phyloP scores from a whole-genome alignment of 1,284 basidiomycete species.

The Heterobasidion annosum region DNA sequence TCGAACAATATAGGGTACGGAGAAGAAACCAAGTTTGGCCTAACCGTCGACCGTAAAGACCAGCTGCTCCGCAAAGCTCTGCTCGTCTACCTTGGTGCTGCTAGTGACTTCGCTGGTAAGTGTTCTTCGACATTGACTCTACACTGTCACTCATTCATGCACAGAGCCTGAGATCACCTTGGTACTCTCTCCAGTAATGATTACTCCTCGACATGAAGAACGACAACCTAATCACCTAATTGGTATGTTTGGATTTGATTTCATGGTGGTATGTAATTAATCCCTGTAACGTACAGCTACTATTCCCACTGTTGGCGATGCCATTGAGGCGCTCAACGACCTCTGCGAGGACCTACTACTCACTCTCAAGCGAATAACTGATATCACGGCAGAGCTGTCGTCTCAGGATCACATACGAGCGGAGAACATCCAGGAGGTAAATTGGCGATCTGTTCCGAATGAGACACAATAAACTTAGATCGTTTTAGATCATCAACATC shows the following conservation, averaged over 20 bases:
- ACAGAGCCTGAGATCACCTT: conserved; percentile 59
- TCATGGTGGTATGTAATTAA: background rate
- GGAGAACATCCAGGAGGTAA: conserved; percentile 65
- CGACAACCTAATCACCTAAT: conserved; percentile 28
- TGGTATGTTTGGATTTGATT: conserved; percentile 18
- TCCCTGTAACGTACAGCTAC: conserved; percentile 33
- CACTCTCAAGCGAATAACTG: conserved; percentile 58
- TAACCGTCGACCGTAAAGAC: conserved; percentile 41
- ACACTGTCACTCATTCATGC: background rate
- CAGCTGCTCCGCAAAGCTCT: conserved; percentile 50
- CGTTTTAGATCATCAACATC: conserved; percentile 42
- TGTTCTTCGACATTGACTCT: background rate
- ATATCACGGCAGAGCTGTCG: conserved; percentile 62
- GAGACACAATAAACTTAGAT: background rate
- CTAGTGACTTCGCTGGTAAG: conserved; percentile 61
- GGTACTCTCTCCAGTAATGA: conserved; percentile 53
- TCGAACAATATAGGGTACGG: conserved; percentile 32
- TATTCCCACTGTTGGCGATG: conserved; percentile 72
- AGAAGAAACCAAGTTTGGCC: conserved; percentile 47
- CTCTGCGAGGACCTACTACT: conserved; percentile 51
- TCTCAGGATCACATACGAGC: conserved; percentile 62
- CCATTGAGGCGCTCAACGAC: conserved; percentile 59
- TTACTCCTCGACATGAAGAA: conserved; percentile 36
- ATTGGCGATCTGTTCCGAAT: conserved; percentile 6
- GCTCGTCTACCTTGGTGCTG: conserved; percentile 55